phyloP scores from a whole-genome alignment of 768 basidiomycete genomes.

The Mycena crocata region DNA sequence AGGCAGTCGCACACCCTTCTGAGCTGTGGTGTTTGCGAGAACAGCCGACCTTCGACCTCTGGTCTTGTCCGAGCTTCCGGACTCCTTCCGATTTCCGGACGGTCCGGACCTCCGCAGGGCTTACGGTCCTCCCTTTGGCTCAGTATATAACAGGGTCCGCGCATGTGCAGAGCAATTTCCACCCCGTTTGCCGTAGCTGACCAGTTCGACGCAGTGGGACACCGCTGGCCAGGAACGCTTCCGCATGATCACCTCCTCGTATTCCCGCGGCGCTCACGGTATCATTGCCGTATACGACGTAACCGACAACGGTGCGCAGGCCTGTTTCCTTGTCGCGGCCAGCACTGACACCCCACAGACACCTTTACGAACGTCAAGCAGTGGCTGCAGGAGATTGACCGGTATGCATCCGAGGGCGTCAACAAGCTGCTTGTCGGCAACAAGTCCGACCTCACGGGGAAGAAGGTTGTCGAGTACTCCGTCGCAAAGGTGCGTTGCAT shows the following conservation, averaged over 20 bases:
- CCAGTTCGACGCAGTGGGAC: too few relatives aligned
- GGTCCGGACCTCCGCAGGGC: too few relatives aligned
- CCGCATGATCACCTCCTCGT: conserved; percentile 97
- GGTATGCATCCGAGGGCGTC: conserved; percentile 98
- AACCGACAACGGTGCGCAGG: conserved; percentile 91
- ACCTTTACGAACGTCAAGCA: conserved; percentile 75
- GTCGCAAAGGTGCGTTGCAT: conserved; percentile 83
- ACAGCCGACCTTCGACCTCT: too few relatives aligned
- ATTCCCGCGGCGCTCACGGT: conserved; percentile 99
- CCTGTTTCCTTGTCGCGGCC: conserved; percentile 11
- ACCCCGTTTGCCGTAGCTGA: too few relatives aligned
- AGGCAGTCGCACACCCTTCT: too few relatives aligned
- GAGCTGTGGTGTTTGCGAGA: too few relatives aligned
- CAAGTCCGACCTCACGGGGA: conserved; percentile 99
- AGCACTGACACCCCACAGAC: conserved; percentile 61
- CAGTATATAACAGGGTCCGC: too few relatives aligned
- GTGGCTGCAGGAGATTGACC: conserved; percentile 98
- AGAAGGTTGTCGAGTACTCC: conserved; percentile 84
- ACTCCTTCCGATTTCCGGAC: too few relatives aligned
- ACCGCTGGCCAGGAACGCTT: conserved; percentile 99
- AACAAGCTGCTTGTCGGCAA: conserved; percentile 99
- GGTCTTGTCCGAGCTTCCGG: too few relatives aligned
- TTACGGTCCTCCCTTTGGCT: too few relatives aligned
- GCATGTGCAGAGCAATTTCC: too few relatives aligned
- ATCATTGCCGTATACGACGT: conserved; percentile 99